Evolutionary conservation across 495 filamentous ascomycete species (phyloP).

Genomic region (Neurospora pannonica): DNA sequence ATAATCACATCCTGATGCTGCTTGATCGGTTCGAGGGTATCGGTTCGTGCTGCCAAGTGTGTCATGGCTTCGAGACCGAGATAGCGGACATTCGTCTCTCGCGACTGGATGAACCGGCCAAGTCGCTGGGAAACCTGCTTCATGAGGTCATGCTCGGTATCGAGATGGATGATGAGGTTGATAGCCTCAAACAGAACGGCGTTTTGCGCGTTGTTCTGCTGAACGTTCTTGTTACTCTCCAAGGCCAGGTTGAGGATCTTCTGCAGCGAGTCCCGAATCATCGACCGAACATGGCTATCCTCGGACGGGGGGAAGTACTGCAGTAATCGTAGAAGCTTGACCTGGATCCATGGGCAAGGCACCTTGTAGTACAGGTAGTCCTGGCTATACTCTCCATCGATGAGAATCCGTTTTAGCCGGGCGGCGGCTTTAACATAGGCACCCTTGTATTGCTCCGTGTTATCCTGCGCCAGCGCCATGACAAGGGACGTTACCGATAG

Average conservation of each 20-base stretch:
- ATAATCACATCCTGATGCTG: conserved; percentile 95
- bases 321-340: conserved; percentile 80
- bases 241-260: conserved; percentile 83
- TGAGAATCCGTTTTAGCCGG: conserved; percentile 75
- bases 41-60: conserved; percentile 87
- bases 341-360: conserved; percentile 96
- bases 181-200: conserved; percentile 98
- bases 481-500: conserved; percentile 93
- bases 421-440: conserved; percentile 89
- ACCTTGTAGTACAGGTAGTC: conserved; percentile 99
- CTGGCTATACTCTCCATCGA: conserved; percentile 75
- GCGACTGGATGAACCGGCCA: conserved; percentile 91
- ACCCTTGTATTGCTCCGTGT: conserved; percentile 86
- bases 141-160: conserved; percentile 92
- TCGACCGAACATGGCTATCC: conserved; percentile 80
- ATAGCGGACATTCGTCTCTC: conserved; percentile 97
- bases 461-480: conserved; percentile 91
- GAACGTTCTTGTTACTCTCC: conserved; percentile 95
- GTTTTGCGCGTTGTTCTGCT: conserved; percentile 99
- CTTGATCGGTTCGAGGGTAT: conserved; percentile 95
- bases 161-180: conserved; percentile 97
- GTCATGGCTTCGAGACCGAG: conserved; percentile 97
- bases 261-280: conserved; percentile 86
- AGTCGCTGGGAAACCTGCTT: conserved; percentile 90
- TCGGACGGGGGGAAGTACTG: conserved; percentile 97